Evolutionary conservation across 495 filamentous ascomycete genomes (phyloP), one percentile per base, ranked within the genome.

Genomic region (Entonaema liquescens): DNA sequence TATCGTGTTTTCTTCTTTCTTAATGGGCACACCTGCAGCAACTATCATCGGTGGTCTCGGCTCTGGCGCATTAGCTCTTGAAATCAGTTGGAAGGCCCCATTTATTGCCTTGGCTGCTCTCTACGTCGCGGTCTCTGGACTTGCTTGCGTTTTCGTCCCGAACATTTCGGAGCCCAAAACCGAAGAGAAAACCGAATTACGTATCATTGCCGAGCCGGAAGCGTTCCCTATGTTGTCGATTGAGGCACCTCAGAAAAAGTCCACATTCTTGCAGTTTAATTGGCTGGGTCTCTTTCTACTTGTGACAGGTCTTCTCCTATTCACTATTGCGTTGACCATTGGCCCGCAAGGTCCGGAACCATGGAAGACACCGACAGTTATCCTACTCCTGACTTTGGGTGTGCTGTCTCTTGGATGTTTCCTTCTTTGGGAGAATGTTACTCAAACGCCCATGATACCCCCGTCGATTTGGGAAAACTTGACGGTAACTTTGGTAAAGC

Each of bases 11-110:
- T 88, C 87, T 0, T 89, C 86, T 72, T 90, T 90, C 69, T 83
- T 83, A 13, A 87, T 86, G 42, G 89, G 89, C 0, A 91, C 89
- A 36, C 88, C 89, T 9, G 73, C 89, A 2, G 89, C 88, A 0
- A 89, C 88, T 55, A 86, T 89, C 3, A 82, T 87, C 33, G 88
- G 89, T 0, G 86, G 83, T 59, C 82, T 91, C 47, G 84, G 89
- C 11, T 86, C 85, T 0, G 88, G 89, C 15, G 72, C 89, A 17
- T 83, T 86, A 9, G 81, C 85, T 9, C 74, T 87, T 47, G 66
- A 88, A 49, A 82, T 83, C 44, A 83, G 74, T 63, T 91, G 89
- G 89, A 83, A 87, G 26, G 86, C 87, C 0, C 82, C 84, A 0
- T 89, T 88, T 67, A 86, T 86, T 79, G 76, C 86, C 8, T 75